Evolutionary conservation across 2,329 filamentous ascomycete species (phyloP), one percentile per base, ranked within the genome.

Genomic region (Fusarium subglutinans): DNA sequence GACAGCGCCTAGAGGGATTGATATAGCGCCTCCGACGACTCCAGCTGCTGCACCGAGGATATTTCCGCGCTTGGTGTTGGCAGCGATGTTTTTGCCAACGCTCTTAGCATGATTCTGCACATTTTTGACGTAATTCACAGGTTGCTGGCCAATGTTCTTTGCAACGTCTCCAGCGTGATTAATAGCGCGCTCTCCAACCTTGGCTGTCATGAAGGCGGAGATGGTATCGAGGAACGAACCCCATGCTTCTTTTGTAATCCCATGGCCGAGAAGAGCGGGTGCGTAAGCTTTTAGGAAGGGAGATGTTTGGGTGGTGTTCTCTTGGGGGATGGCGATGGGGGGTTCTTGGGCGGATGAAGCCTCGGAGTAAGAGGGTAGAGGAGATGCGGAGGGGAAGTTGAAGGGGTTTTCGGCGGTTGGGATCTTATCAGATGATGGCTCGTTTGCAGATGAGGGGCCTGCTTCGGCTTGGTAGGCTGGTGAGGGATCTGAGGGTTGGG

Each of bases 161-260:
- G 79, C 84, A 20, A 85, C 75, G 54, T 86, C 85, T 38, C 79
- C 82, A 4, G 84, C 85, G 66, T 86, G 85, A 37, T 80, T 80
- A 24, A 86, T 65, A 11, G 85, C 85, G 6, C 84, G 82, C 56
- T 85, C 82, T 0, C 84, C 83, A 1, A 87, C 83, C 26, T 81
- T 85, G 56, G 85, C 85, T 0, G 82, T 81, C 11, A 87, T 80
- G 65, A 87, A 87, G 3, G 83, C 85, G 0, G 86, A 87, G 5
- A 86, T 75, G 13, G 85, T 86, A 24, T 80, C 72, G 4, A 84
- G 61, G 22, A 84, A 83, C 0, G 82, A 80, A 14, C 61, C 55
- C 82, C 82, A 84, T 0, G 81, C 78, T n/a, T 79, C 74, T 12
- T 78, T 64, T 1, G 82, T 79, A 64, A 84, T 81, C 45, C 82